Base-by-base conservation (phyloP, 2,329 filamentous ascomycete species). In the Parascedosporium putredinis region DNA sequence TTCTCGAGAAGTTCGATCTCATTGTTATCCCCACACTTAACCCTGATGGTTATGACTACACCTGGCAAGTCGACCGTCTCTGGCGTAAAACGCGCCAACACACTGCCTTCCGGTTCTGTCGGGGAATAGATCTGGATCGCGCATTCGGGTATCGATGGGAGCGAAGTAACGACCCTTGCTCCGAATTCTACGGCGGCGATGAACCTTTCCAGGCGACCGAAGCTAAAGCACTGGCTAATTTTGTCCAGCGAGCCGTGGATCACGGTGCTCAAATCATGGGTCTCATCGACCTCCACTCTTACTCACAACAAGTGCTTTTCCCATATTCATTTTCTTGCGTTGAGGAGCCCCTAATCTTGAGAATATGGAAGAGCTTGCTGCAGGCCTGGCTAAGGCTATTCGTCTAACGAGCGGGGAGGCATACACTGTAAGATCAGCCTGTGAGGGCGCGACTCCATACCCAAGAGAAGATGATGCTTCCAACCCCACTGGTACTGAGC, bases 71-170 rank as follows among this genome's bases (percentile, higher is more conserved):
- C 1, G 91, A 98, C 64, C 83, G 93, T 6, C 73, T 98, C 0
- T 98, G 91, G 91, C 85, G 91, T 60, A 98, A 97, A 69, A 95
- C 93, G 51, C 76, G 88, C 45, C 91, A 97, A 62, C 76, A 82
- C 47, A 97, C 90, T 1, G 82, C 75, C 52, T 75, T 94, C 52
- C 78, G 81, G 14, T 91, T 91, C 66, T 98, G 93, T 63, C 82
- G 77, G 5, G 93, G 93, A 7, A 73, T 95, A 46, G 93, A 98
- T 62, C 76, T 98, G 14, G 91, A 97, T 60, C 87, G 88, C 55
- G 79, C 84, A 12, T 97, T 91, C 67, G 79, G 83, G 2, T 95
- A 84, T 64, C 79, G 86, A 58, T 97, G 91, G 89, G 45, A 72
- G 34, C 23, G n/a, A 14, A 22, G 33, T n/a, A 33, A 33, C 9